phyloP scores from a whole-genome alignment of 179 eudicot genomes.

The Corrigiola litoralis region DNA sequence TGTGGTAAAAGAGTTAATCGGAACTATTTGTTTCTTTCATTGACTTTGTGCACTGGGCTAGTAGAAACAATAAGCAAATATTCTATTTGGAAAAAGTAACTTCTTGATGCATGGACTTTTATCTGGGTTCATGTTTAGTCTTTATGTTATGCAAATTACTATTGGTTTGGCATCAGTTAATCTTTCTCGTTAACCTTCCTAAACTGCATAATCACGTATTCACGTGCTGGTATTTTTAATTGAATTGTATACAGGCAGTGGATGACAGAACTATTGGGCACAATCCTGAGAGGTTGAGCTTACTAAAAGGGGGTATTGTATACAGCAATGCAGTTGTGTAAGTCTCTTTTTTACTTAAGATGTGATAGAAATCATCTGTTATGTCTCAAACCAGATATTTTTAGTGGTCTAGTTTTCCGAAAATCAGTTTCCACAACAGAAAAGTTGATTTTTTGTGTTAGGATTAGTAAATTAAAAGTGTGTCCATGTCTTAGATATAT shows the following conservation, averaged over 20 bases:
- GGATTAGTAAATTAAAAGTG: too few species aligned
- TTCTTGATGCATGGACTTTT: not conserved
- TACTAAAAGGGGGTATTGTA: slow-evolving; percentile 85
- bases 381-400: not conserved
- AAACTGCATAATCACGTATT: too few species aligned
- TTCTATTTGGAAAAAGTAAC: not conserved
- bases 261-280: slow-evolving; percentile 94
- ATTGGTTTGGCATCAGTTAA: not conserved
- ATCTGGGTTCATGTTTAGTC: not conserved
- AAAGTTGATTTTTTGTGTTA: not conserved
- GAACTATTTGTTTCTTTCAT: not conserved
- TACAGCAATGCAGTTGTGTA: slow-evolving; percentile 85
- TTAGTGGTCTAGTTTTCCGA: not conserved
- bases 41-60: not conserved
- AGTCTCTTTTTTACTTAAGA: slow-evolving; percentile 27
- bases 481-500: too few species aligned
- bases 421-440: not conserved
- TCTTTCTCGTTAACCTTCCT: not conserved
- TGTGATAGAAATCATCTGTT: not conserved
- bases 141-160: not conserved
- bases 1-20: not conserved
- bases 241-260: slow-evolving; percentile 46
- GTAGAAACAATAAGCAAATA: not conserved
- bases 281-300: slow-evolving; percentile 89
- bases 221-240: not conserved